These are phyloP conservation scores for Colletotrichum shisoi DNA, from an alignment of 2,329 filamentous ascomycete genomes.

Conservation along the genomic window DNA sequence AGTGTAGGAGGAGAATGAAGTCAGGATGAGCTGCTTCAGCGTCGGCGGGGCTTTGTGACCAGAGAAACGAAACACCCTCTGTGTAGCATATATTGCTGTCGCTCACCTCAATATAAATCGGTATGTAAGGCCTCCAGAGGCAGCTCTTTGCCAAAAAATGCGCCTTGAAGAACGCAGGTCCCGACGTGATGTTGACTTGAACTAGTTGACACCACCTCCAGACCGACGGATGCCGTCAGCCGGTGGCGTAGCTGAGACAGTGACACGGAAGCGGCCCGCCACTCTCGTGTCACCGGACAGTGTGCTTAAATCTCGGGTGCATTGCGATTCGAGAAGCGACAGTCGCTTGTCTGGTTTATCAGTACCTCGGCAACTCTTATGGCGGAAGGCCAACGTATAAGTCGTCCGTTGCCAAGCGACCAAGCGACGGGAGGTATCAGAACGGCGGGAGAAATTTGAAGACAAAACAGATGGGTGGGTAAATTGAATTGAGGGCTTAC, in stretches of 20 bases:
- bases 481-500: no score
- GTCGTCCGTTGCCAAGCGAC: background rate
- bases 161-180: background rate
- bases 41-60: no score
- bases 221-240: background rate
- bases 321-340: background rate
- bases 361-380: background rate
- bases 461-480: background rate
- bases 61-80: no score
- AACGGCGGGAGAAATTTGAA: background rate
- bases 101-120: background rate
- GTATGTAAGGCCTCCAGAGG: background rate
- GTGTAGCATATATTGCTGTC: no score
- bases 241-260: slow-evolving; percentile 4
- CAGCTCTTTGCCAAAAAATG: background rate
- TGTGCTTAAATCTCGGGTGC: background rate
- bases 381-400: background rate
- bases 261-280: background rate
- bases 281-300: background rate
- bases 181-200: background rate
- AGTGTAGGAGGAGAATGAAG: no score
- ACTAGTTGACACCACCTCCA: background rate
- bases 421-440: background rate
- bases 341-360: background rate
- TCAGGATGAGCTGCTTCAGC: no score